Evolutionary conservation across 148 eudicot species (phyloP), one percentile per base, ranked within the genome.

Genomic region (Persicaria maculosa): DNA sequence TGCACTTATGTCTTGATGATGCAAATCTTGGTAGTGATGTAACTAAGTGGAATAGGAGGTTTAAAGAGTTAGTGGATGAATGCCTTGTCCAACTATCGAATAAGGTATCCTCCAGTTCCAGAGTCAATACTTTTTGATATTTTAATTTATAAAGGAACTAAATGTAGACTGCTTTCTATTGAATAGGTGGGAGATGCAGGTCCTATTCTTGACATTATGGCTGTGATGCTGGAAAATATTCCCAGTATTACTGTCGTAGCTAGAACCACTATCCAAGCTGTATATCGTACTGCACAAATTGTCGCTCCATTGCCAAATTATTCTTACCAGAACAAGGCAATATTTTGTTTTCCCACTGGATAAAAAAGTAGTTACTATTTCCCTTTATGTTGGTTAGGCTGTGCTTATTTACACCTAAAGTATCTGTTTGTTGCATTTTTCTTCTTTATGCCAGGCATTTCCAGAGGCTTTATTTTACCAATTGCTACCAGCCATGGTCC

Each of bases 121-220:
- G 46, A 43, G 31, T 65, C 70, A 43, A 14, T 43, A 65, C n/a
- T 65, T 65, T 40, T 20, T 65, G 0, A 40, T 15, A 36, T 4
- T 14, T 0, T 11, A 65, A 65, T 65, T 65, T 65, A 20, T 52
- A 1, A 65, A 14, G 12, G 19, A 65, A 65, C 57, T 72, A 6
- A 16, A 72, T 20, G 10, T 16, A 44, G 55, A 72, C 53, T 44
- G 61, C 20, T 22, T 44, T 47, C 47, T 69, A 54, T 53, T 16
- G 64, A 80, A 81, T 86, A 96, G 99, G 97, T 96, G 77, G 99
- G 99, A 82, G 97, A 96, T 85, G 99, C 97, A 25, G 87, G 97
- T 71, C 95, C 91, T 72, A 85, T 96, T 76, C 93, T 92, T 75
- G 97, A 92, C 80, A 88, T 88, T 50, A 92, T 96, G 97, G 94